These are phyloP conservation scores for Trichophyton simii DNA, from an alignment of 2,329 filamentous ascomycete genomes.

Conservation along the genomic window DNA sequence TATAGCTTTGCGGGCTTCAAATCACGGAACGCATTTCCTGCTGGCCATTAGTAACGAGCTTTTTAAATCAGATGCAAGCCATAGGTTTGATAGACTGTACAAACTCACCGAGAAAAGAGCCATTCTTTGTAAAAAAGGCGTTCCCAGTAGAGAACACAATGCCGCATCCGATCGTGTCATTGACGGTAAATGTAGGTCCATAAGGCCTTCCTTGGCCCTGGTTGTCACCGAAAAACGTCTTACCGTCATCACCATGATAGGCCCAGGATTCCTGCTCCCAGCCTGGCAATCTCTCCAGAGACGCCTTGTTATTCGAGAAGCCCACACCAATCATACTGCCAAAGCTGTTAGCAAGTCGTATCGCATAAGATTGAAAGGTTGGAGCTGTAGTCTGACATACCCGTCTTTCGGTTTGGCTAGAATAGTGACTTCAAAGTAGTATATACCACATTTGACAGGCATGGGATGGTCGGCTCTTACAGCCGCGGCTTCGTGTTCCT, in stretches of 20 bases:
- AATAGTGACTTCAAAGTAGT: conserved; percentile 74
- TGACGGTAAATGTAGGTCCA: conserved; percentile 46
- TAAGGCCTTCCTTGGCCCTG: conserved; percentile 44
- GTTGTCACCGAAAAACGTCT: conserved; percentile 47
- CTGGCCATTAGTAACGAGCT: not conserved
- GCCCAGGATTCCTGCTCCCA: conserved; percentile 56
- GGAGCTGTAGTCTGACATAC: conserved; percentile 30
- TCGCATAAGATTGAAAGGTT: not conserved
- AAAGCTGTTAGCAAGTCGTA: conserved; percentile 6
- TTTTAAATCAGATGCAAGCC: not conserved
- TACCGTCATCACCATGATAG: conserved; percentile 55
- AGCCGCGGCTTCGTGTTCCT: conserved; percentile 64
- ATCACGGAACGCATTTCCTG: conserved; percentile 46
- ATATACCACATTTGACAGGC: conserved; percentile 80
- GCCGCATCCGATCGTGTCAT: conserved; percentile 52
- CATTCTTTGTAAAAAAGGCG: conserved; percentile 56
- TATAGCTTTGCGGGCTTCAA: conserved; percentile 33
- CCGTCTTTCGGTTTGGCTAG: conserved; percentile 55
- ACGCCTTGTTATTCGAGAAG: conserved; percentile 48
- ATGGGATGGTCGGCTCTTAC: conserved; percentile 76
- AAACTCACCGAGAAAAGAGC: conserved; percentile 42
- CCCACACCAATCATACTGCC: conserved; percentile 41
- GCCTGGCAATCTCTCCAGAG: conserved; percentile 48
- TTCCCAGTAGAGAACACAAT: conserved; percentile 50
- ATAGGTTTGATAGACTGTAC: not conserved